phyloP scores from a whole-genome alignment of 1,139 yeast species.

The Saccharomyces hybrid region DNA sequence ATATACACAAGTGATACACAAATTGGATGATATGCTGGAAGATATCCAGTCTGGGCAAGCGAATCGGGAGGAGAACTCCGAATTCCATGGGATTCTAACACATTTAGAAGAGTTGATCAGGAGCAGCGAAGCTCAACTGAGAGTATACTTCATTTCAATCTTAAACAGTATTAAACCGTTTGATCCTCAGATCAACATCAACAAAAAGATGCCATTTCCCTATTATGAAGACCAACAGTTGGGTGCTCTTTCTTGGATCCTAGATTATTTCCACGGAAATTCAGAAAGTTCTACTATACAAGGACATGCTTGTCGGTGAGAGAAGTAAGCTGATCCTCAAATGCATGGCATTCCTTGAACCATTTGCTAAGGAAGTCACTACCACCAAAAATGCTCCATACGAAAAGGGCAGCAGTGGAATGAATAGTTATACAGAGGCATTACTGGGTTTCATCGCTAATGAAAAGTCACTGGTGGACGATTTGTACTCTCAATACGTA shows the following conservation, averaged over 20 bases:
- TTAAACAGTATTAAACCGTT: slow-evolving; percentile 32
- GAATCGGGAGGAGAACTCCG: slow-evolving; percentile 27
- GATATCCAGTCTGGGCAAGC: slow-evolving; percentile 28
- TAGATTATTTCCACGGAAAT: slow-evolving; percentile 41
- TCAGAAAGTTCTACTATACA: slow-evolving; percentile 35
- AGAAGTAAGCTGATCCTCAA: slow-evolving; percentile 41
- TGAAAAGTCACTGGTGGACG: slow-evolving; percentile 41
- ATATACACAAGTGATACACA: slow-evolving; percentile 35
- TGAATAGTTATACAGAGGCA: slow-evolving; percentile 48
- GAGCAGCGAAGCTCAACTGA: slow-evolving; percentile 33
- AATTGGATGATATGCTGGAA: slow-evolving; percentile 36
- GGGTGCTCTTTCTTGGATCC: slow-evolving; percentile 37
- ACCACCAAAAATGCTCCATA: slow-evolving; percentile 41
- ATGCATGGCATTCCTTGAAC: slow-evolving; percentile 39
- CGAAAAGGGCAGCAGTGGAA: slow-evolving; percentile 58
- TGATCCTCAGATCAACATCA: slow-evolving; percentile 37
- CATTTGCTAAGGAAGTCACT: slow-evolving; percentile 40
- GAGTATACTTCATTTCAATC: slow-evolving; percentile 30
- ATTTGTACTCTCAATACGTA: slow-evolving; percentile 32
- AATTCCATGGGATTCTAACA: slow-evolving; percentile 35
- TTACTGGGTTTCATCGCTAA: slow-evolving; percentile 43
- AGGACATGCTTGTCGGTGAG: slow-evolving; percentile 40
- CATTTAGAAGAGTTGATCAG: slow-evolving; percentile 30
- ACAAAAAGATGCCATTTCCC: slow-evolving; percentile 36
- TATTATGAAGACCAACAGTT: slow-evolving; percentile 34